Base-by-base conservation (phyloP, 1,139 yeast genomes). In the Saccharomycopsis phalli region DNA sequence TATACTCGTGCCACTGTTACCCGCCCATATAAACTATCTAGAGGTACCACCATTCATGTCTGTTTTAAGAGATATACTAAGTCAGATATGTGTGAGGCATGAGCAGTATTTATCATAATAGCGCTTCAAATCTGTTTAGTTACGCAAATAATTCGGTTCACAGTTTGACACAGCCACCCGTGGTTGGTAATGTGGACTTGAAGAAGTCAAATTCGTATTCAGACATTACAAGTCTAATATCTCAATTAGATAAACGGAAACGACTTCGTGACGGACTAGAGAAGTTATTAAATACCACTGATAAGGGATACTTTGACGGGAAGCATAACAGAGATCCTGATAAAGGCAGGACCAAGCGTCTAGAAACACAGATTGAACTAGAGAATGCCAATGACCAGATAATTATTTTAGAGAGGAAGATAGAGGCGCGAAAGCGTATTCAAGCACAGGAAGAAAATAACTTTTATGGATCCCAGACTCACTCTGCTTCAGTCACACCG, bases 311-410 rank as follows among this genome's bases (percentile, higher is more conserved):
- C 11, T 18, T 33, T 7, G 30, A 22, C 20, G 36, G 36, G 11
- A 39, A 38, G 10, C 30, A 39, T 20, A 20, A 31, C 26, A 32
- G 25, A 21, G 40, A 40, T 19, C 43, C 40, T 5, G 16, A 36
- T 32, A 36, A 31, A 29, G 19, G 37, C 17, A 32, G 23, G 14
- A 25, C 19, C 5, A 40, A 33, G 27, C 11, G 34, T 4, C 27
- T 16, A 4, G 43, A 42, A n/a, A 41, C 46, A 4, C 41, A 40
- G 23, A 5, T 7, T 11, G 44, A 42, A 29, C 31, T 42, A 19
- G 37, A 33, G 7, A 33, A 33, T 14, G 36, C 37, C 7, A 42
- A 42, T 20, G 13, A 38, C 28, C 19, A 30, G 19, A 42, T 42
- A 18, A 19, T 27, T 18, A 29, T 26, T 6, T 19, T 42, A 7